Base-by-base conservation (phyloP, 1,284 basidiomycete species). In the Exobasidium cylindrosporum region DNA sequence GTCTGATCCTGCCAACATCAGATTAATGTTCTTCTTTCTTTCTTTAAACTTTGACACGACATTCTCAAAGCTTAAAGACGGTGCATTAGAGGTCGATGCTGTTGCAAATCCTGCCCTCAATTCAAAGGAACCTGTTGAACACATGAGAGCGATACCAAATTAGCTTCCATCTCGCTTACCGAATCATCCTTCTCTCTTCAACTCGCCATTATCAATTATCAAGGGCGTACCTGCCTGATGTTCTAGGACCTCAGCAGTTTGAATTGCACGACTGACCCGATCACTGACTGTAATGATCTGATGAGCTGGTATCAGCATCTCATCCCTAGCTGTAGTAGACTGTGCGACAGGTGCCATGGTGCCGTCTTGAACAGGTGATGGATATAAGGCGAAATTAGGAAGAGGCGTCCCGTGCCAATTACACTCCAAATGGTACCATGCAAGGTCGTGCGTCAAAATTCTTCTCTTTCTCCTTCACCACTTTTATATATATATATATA, bases 31-130 rank as follows among this genome's bases (percentile, higher is more conserved):
- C 56, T 69, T 69, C 45, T 77, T 77, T 30, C 78, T 65, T 40
- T 80, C 78, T 10, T 68, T 64, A 26, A 69, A 77, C 23, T 72
- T 68, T 49, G 74, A 74, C 35, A 78, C 69, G 46, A 78, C 64
- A 47, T 69, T 77, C 57, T 77, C 75, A 58, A 68, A 77, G 3
- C 54, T 62, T 35, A 74, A 40, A 50, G 68, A 64, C 0, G 77
- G 75, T 21, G 17, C 29, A 5, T 10, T 29, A 11, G 32, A 3
- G 2, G 7, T 24, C 5, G 84, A 83, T 54, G 81, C 78, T 3
- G 76, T 79, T 2, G 82, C 82, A 81, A 92, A 98, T n/a, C 94
- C 95, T 73, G 91, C 97, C 47, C 93, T 87, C 61, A 97, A 83
- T 61, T 84, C 87, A 40, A 88, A 90, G 4, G 92, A 87, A 62